phyloP scores from a whole-genome alignment of 1,284 basidiomycete species.

The Taiwanofungus camphoratus region DNA sequence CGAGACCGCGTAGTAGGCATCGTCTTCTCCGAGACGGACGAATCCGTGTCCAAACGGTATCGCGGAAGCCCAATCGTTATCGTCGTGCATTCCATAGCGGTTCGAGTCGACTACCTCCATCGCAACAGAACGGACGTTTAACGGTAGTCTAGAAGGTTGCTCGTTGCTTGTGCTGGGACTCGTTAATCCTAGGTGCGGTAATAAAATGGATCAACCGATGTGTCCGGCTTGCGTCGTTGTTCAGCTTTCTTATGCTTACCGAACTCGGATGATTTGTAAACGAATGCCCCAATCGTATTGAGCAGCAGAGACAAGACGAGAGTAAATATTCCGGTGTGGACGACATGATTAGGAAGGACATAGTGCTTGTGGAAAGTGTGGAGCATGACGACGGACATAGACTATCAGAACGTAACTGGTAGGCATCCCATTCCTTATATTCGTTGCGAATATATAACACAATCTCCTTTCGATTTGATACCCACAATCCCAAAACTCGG shows the following conservation, averaged over 20 bases:
- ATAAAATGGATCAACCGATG: too few species aligned
- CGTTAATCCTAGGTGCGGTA: not conserved
- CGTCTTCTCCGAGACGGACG: not conserved
- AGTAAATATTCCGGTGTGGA: not conserved
- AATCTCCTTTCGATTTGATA: too few species aligned
- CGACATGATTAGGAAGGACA: not conserved
- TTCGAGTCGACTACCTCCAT: not conserved
- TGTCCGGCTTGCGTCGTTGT: too few species aligned
- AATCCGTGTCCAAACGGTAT: slow-evolving; percentile 1
- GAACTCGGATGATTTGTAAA: too few species aligned
- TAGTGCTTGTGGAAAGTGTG: not conserved
- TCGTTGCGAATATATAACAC: too few species aligned
- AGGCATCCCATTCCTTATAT: too few species aligned
- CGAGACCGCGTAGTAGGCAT: slow-evolving; percentile 1
- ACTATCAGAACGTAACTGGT: too few species aligned
- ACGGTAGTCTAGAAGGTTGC: not conserved
- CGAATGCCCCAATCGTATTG: not conserved
- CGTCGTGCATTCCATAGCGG: slow-evolving; percentile 1
- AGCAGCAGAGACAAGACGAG: not conserved
- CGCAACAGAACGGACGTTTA: not conserved
- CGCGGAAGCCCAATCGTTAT: not conserved
- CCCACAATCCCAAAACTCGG: too few species aligned
- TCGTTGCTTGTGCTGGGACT: not conserved
- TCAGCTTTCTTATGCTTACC: too few species aligned
- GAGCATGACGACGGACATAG: not conserved